Evolutionary conservation across 2,329 filamentous ascomycete genomes (phyloP).

Genomic region (Cryphonectria japonica): DNA sequence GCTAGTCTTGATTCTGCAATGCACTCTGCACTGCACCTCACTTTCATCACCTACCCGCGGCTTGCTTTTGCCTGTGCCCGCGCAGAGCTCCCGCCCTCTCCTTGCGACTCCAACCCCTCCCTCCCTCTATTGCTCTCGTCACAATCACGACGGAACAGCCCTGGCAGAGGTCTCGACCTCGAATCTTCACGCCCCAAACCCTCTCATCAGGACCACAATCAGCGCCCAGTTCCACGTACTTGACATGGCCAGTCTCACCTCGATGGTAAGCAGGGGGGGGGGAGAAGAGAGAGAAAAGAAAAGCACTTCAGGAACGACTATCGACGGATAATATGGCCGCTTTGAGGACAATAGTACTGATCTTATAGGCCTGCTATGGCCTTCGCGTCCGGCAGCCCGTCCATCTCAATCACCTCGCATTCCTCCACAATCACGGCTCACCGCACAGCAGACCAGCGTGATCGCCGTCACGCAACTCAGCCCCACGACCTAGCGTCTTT

Average conservation of each 20-base stretch:
- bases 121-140: neutral
- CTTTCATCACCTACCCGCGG: neutral
- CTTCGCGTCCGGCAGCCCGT: neutral
- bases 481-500: neutral
- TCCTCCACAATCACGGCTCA: conserved; percentile 7
- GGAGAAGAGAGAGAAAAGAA: neutral
- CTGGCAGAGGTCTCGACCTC: neutral
- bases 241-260: neutral
- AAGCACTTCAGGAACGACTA: conserved; percentile 4
- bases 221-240: neutral
- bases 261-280: no score
- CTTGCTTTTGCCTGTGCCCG: neutral
- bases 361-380: conserved; percentile 10
- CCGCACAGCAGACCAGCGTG: neutral
- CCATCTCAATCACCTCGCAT: neutral
- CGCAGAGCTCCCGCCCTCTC: neutral
- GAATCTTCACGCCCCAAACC: neutral
- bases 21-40: conserved; percentile 7
- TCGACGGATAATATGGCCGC: conserved; percentile 15
- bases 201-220: neutral
- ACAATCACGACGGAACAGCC: neutral
- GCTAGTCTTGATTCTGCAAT: conserved; percentile 6
- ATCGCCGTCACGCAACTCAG: conserved; percentile 3
- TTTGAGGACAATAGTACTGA: conserved; percentile 16
- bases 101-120: neutral